Evolutionary conservation across 352 stramenopile genomes (phyloP), one percentile per base, ranked within the genome.

Genomic region (Phytophthora litchii): DNA sequence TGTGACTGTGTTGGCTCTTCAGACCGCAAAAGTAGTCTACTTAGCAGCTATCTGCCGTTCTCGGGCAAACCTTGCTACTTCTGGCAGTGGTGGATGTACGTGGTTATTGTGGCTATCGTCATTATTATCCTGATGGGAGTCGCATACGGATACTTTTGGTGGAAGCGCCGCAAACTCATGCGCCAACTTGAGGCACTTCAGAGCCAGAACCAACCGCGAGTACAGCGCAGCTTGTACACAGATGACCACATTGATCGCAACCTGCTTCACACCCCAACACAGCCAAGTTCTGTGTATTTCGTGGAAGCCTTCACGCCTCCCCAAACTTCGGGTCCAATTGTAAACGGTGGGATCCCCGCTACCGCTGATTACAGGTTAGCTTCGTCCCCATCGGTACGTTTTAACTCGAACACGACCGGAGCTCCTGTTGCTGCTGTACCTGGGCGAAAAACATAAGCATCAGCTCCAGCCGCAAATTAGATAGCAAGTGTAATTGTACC

Each of bases 1-100:
- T 93, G 86, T 49, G 72, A 91, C 49, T 95, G 83, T 31, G 64
- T 93, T 1, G 77, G 76, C 21, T 68, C 70, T 6, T 68, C 60
- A 19, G 82, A 92, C 63, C 67, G 70, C 35, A 88, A 80, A 53
- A 76, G 59, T 35, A 90, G 68, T 23, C 54, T 91, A n/a, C 34
- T 95, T 19, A 86, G 65, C 31, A 83, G 74, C 34, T 86, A 81
- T 41, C 51, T 80, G 16, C 82, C 83, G 3, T 83, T 89, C 58
- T 75, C 72, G 10, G 62, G 70, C 60, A 90, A 88, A 45, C 71
- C 77, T 13, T 95, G 86, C 72, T 92, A 84, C 78, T 92, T 91
- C 63, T 95, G 86, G 86, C 69, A 86, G 44, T 95, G 86, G 86
- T 95, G 86, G 86, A 93, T 91, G 80, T 93, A 95, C 56, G 67